A percentile compares a stretch with the other conserved stretches of the same genome.
phyloP scores from a whole-genome alignment of 345 rosid species.

The Gossypioides kirkii region DNA sequence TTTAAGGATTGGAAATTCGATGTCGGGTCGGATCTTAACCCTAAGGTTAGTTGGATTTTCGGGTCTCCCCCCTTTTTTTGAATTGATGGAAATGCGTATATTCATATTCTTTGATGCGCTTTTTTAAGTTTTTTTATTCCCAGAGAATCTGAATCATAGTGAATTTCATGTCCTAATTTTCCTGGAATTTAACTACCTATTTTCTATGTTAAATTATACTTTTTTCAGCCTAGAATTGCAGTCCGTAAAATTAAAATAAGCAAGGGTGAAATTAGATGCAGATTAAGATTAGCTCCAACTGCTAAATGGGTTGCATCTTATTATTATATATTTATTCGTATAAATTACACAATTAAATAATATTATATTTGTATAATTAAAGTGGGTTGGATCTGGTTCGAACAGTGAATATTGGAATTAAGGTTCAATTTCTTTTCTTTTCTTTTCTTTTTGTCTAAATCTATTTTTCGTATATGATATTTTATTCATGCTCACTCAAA shows the following conservation, averaged over 20 bases:
- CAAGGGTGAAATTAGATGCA: not conserved
- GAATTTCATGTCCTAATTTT: not conserved
- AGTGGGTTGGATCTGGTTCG: not conserved
- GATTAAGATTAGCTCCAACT: not conserved
- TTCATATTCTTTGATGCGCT: not conserved
- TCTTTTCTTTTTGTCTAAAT: not conserved
- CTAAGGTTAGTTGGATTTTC: constrained; percentile 47
- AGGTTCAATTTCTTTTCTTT: not conserved
- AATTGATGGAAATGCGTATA: not conserved
- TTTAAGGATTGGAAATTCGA: constrained; percentile 61
- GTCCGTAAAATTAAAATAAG: not conserved
- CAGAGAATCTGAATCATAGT: not conserved
- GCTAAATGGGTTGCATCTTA: not conserved
- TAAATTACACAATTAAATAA: not conserved
- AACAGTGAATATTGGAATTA: not conserved
- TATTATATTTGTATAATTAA: not conserved
- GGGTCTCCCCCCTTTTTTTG: not conserved
- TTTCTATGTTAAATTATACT: not conserved
- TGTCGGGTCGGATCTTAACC: constrained; percentile 60
- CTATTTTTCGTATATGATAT: not conserved
- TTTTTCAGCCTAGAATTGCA: not conserved
- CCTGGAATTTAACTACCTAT: not conserved
- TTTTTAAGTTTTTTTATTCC: not conserved
- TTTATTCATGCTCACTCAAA: not conserved
- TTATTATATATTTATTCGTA: not conserved